Percentiles rank a stretch among this genome's conserved stretches.
Evolutionary conservation across 495 filamentous ascomycete genomes (phyloP).

Genomic region (Amniculicola lignicola): DNA sequence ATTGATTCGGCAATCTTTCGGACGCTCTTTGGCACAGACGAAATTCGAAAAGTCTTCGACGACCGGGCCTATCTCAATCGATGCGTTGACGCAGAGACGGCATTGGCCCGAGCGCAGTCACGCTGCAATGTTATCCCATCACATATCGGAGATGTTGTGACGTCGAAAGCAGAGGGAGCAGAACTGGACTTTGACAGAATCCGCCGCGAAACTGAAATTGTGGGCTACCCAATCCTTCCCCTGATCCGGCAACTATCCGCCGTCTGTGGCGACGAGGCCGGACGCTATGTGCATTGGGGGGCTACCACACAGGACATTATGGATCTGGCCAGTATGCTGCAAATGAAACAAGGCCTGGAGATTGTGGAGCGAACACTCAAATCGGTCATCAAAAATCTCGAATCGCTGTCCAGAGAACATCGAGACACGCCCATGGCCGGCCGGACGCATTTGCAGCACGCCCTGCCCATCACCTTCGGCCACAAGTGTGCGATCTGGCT

Average conservation of each 20-base stretch:
- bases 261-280: conserved; percentile 42
- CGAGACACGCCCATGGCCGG: conserved; percentile 53
- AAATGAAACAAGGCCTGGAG: conserved; percentile 48
- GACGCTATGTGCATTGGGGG: conserved; percentile 55
- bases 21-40: conserved; percentile 51
- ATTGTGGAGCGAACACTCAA: conserved; percentile 45
- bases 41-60: conserved; percentile 52
- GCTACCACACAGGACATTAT: conserved; percentile 58
- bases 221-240: conserved; percentile 54
- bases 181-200: conserved; percentile 46
- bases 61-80: conserved; percentile 51
- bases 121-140: conserved; percentile 47
- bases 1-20: conserved; percentile 53
- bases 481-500: conserved; percentile 51
- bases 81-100: conserved; percentile 52
- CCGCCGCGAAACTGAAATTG: conserved; percentile 50
- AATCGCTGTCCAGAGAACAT: conserved; percentile 43
- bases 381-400: conserved; percentile 42
- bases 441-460: conserved; percentile 53
- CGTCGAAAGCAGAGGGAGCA: conserved; percentile 36
- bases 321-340: conserved; percentile 50
- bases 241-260: conserved; percentile 48
- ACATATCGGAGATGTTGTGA: conserved; percentile 45
- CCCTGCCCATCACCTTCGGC: conserved; percentile 50
- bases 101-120: conserved; percentile 50